These are phyloP conservation scores for Hymenoscyphus fraxineus DNA, from an alignment of 2,329 filamentous ascomycete genomes.

Conservation along the genomic window DNA sequence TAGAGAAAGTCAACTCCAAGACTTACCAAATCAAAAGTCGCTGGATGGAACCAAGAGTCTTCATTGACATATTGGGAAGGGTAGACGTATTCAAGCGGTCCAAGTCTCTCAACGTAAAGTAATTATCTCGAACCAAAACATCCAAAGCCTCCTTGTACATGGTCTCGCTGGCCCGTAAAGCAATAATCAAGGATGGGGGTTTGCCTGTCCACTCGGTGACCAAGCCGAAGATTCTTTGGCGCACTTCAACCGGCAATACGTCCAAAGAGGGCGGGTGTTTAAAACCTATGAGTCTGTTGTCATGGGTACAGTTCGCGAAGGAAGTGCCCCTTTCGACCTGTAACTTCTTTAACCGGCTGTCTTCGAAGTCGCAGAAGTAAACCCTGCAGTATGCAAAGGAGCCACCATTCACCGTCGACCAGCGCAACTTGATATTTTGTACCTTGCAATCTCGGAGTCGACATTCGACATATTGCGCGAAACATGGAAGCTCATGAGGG, in stretches of 20 bases:
- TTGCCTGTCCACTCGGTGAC: not conserved
- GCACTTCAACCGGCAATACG: not conserved
- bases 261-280: not conserved
- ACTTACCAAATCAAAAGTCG: not conserved
- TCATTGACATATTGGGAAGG: not conserved
- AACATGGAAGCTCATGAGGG: not conserved
- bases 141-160: constrained; percentile 1
- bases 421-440: not conserved
- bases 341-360: not conserved
- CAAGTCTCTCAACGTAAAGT: not conserved
- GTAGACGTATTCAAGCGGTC: not conserved
- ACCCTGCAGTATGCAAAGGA: not conserved
- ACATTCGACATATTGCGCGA: not conserved
- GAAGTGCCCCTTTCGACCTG: not conserved
- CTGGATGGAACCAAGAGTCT: not conserved
- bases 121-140: not conserved
- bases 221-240: not conserved
- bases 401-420: not conserved
- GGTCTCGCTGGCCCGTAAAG: not conserved
- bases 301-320: not conserved
- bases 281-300: not conserved
- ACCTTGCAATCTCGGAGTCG: not conserved
- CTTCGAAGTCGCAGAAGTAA: not conserved
- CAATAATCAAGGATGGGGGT: not conserved
- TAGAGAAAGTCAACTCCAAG: not conserved